phyloP scores from a whole-genome alignment of 371 early-diverging fungal genomes.

The Actinomortierella ambigua region DNA sequence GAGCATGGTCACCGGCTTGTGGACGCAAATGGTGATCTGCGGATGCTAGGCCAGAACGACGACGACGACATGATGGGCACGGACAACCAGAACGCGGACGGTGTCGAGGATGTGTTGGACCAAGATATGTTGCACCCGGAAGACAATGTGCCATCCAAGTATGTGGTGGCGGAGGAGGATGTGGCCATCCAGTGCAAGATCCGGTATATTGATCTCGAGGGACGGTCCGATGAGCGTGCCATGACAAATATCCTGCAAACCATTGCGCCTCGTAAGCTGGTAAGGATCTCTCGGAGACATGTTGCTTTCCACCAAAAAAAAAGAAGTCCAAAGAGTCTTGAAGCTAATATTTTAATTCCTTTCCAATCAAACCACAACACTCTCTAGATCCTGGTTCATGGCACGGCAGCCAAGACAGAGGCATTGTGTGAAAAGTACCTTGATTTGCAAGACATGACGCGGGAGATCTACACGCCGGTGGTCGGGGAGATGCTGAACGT shows the following conservation, averaged over 20 bases:
- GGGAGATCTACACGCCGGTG: slow-evolving; percentile 83
- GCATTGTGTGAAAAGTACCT: slow-evolving; percentile 64
- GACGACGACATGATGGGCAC: slow-evolving; percentile 29
- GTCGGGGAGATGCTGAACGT: slow-evolving; percentile 87
- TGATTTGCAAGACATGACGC: slow-evolving; percentile 67
- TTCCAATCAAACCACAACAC: neutral
- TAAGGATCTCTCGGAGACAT: slow-evolving; percentile 36
- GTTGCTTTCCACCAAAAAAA: neutral
- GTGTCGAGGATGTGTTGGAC: slow-evolving; percentile 52
- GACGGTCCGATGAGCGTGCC: slow-evolving; percentile 86
- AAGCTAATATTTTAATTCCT: neutral
- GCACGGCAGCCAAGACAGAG: slow-evolving; percentile 68
- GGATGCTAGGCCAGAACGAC: slow-evolving; percentile 30
- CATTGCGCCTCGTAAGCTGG: slow-evolving; percentile 85
- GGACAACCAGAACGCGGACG: slow-evolving; percentile 36
- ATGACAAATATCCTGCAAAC: slow-evolving; percentile 86
- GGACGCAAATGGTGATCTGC: slow-evolving; percentile 33
- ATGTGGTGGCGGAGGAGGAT: slow-evolving; percentile 58
- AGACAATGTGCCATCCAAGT: slow-evolving; percentile 77
- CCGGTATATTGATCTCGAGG: slow-evolving; percentile 90
- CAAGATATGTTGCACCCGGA: slow-evolving; percentile 52
- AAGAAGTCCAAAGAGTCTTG: neutral
- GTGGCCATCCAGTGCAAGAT: slow-evolving; percentile 73
- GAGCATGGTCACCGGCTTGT: slow-evolving; percentile 40
- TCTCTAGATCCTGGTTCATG: slow-evolving; percentile 82